phyloP scores from a whole-genome alignment of 1,139 yeast species.

The Kazachstania sp. region DNA sequence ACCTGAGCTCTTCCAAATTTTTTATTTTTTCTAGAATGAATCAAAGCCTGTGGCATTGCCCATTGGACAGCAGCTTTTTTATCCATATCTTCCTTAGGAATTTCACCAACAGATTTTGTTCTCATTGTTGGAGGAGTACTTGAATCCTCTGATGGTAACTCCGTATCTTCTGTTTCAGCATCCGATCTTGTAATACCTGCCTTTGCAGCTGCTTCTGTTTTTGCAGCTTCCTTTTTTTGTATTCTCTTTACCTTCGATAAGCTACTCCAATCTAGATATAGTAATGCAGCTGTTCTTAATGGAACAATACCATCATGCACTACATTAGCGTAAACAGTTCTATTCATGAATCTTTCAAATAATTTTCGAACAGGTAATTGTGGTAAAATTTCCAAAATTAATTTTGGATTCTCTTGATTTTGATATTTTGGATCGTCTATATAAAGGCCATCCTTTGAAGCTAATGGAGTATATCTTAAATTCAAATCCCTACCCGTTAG shows the following conservation, averaged over 20 bases:
- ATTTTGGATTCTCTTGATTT: conserved; percentile 28
- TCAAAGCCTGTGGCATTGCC: conserved; percentile 19
- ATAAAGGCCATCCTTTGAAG: conserved; percentile 22
- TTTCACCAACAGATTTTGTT: conserved; percentile 9
- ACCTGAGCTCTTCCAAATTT: conserved; percentile 31
- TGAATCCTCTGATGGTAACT: neutral
- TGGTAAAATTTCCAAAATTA: conserved; percentile 45
- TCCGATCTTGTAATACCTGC: neutral
- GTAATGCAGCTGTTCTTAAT: conserved; percentile 46
- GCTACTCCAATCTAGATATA: conserved; percentile 54
- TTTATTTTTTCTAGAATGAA: conserved; percentile 19
- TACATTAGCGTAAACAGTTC: conserved; percentile 52
- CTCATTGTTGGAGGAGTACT: neutral
- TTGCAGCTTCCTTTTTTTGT: conserved; percentile 25
- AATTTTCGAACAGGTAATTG: conserved; percentile 44
- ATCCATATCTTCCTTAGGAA: conserved; percentile 31
- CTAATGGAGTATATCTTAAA: conserved; percentile 31
- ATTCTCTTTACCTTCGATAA: conserved; percentile 41
- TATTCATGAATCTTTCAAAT: conserved; percentile 39
- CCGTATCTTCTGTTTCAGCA: too few species aligned
- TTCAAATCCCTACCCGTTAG: conserved; percentile 58
- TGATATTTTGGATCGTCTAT: conserved; percentile 5
- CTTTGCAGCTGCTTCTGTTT: neutral
- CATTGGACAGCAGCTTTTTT: conserved; percentile 22
- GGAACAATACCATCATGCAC: conserved; percentile 58